A percentile compares a stretch with the other conserved stretches of the same genome.
Evolutionary conservation across 176 grass and related monocot species (phyloP).

Genomic region (maize (Zea mays)): Zm-B73-REFERENCE-NAM-5.0 NC_050102.1:14298501-14299000

Average conservation of each 20-base stretch:
- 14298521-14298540: conserved; percentile 15
- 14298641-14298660: not conserved
- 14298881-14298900: too few species aligned
- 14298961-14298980: too few species aligned
- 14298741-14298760: too few species aligned
- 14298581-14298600: not conserved
- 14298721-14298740: not conserved
- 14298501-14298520: conserved; percentile 3
- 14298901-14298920: too few species aligned
- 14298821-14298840: too few species aligned
- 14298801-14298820: not conserved
- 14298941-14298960: too few species aligned
- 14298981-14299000: too few species aligned
- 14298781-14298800: conserved; percentile 16
- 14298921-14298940: too few species aligned
- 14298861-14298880: too few species aligned
- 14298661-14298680: not conserved
- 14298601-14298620: not conserved
- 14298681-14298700: not conserved
- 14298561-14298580: conserved; percentile 34
- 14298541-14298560: conserved; percentile 16
- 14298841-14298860: too few species aligned
- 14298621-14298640: not conserved
- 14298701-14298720: not conserved
- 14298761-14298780: not conserved